These are phyloP conservation scores for Chaetomium tenue DNA, from an alignment of 495 filamentous ascomycete species.

Conservation along the genomic window DNA sequence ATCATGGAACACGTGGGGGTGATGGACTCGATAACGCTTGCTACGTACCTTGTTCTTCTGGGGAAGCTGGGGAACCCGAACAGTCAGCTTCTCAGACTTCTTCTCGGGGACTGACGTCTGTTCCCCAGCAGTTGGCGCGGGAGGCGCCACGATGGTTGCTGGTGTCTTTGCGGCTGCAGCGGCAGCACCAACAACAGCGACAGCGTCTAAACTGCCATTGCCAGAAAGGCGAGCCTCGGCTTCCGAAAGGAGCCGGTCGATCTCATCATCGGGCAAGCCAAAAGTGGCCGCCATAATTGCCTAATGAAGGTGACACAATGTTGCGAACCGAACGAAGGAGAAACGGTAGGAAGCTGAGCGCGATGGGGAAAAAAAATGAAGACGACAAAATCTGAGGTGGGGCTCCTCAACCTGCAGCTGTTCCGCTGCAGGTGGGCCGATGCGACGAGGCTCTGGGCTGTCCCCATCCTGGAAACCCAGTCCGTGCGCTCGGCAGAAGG, in stretches of 20 bases:
- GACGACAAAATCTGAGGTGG: slow-evolving; percentile 20
- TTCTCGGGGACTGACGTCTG: slow-evolving; percentile 24
- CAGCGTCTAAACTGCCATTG: slow-evolving; percentile 19
- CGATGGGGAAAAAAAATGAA: slow-evolving; percentile 18
- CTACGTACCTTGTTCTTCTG: slow-evolving; percentile 44
- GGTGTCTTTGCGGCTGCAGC: slow-evolving; percentile 13
- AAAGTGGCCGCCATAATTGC: slow-evolving; percentile 25
- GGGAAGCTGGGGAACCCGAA: slow-evolving; percentile 43
- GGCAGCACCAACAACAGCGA: slow-evolving; percentile 13
- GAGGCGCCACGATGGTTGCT: slow-evolving; percentile 18
- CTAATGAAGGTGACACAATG: slow-evolving; percentile 9
- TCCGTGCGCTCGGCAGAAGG: slow-evolving; percentile 22
- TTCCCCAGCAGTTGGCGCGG: slow-evolving; percentile 28
- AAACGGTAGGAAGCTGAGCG: not conserved
- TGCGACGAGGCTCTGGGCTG: not conserved
- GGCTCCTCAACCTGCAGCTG: not conserved
- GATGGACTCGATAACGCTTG: not conserved
- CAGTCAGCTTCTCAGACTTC: slow-evolving; percentile 38
- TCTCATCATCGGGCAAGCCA: slow-evolving; percentile 33
- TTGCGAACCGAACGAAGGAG: not conserved
- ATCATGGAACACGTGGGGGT: slow-evolving; percentile 35
- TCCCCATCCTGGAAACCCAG: not conserved
- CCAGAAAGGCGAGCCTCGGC: slow-evolving; percentile 36
- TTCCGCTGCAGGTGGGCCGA: not conserved
- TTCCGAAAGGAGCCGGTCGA: slow-evolving; percentile 35